phyloP scores from a whole-genome alignment of 2,329 filamentous ascomycete species.

The Phialophora expanda region DNA sequence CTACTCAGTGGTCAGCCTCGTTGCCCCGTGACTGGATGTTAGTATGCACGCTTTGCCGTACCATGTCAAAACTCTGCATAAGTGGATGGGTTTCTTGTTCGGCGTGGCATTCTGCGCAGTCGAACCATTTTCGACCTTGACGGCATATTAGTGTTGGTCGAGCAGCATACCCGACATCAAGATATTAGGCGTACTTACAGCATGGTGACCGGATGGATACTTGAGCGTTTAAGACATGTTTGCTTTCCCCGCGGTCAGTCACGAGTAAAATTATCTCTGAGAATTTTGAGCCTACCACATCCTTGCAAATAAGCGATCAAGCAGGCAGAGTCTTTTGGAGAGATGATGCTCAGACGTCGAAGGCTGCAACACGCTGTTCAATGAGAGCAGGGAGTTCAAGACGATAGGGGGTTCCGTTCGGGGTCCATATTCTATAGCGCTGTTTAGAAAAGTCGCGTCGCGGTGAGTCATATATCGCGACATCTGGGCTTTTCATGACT shows the following conservation, averaged over 20 bases:
- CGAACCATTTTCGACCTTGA: conserved; percentile 95
- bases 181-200: conserved; percentile 61
- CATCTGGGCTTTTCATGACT: conserved; percentile 4
- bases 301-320: neutral
- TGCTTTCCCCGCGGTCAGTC: conserved; percentile 61
- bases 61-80: conserved; percentile 81
- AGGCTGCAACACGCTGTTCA: too few relatives aligned
- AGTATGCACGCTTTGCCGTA: conserved; percentile 40
- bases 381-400: neutral
- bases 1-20: conserved; percentile 35
- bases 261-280: neutral
- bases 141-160: neutral
- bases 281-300: conserved; percentile 17
- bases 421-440: neutral
- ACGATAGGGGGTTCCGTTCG: neutral
- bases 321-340: neutral
- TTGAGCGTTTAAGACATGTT: conserved; percentile 97
- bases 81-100: conserved; percentile 81
- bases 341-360: too few relatives aligned
- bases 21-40: neutral
- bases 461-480: conserved; percentile 13
- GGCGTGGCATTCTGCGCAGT: conserved; percentile 91
- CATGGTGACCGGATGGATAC: conserved; percentile 94
- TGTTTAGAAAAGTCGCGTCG: conserved; percentile 13
- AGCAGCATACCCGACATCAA: conserved; percentile 2